Percentiles rank a stretch among this genome's conserved stretches.
Evolutionary conservation across 2,329 filamentous ascomycete genomes (phyloP).

Genomic region (Hyphodiscus sp.): DNA sequence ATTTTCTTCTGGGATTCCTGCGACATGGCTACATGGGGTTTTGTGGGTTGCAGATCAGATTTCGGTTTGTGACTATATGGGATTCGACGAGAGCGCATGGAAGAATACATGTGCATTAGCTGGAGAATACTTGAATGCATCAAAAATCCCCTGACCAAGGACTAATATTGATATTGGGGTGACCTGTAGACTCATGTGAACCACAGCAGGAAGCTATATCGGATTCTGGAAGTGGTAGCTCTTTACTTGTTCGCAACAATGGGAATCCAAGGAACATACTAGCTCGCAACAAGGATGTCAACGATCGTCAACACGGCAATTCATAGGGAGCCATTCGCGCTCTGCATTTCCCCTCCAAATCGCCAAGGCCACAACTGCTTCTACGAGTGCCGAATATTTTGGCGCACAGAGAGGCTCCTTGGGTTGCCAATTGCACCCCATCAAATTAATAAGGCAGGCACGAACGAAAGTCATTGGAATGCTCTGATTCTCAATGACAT

Average conservation of each 20-base stretch:
- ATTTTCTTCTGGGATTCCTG: conserved; percentile 26
- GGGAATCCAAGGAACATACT: background rate
- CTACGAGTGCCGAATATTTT: too few relatives aligned
- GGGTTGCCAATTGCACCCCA: too few relatives aligned
- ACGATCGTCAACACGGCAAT: background rate
- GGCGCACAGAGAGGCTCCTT: too few relatives aligned
- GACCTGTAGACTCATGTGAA: background rate
- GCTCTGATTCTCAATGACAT: too few relatives aligned
- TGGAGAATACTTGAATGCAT: conserved; percentile 26
- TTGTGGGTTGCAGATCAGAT: conserved; percentile 28
- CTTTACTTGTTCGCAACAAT: background rate
- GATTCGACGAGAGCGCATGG: conserved; percentile 22
- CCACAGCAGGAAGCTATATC: background rate
- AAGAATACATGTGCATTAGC: conserved; percentile 27
- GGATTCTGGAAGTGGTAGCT: background rate
- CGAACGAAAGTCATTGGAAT: too few relatives aligned
- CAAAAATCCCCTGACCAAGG: conserved; percentile 17
- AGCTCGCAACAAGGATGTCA: background rate
- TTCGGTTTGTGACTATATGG: conserved; percentile 27
- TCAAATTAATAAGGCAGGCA: too few relatives aligned
- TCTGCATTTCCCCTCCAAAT: too few relatives aligned
- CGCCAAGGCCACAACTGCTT: too few relatives aligned
- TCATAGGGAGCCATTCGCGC: too few relatives aligned
- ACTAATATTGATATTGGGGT: background rate
- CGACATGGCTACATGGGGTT: conserved; percentile 27